Percentiles rank a stretch among this genome's conserved stretches.
Evolutionary conservation across 1,284 basidiomycete species (phyloP).

Genomic region (Microbotryum violaceum): DNA sequence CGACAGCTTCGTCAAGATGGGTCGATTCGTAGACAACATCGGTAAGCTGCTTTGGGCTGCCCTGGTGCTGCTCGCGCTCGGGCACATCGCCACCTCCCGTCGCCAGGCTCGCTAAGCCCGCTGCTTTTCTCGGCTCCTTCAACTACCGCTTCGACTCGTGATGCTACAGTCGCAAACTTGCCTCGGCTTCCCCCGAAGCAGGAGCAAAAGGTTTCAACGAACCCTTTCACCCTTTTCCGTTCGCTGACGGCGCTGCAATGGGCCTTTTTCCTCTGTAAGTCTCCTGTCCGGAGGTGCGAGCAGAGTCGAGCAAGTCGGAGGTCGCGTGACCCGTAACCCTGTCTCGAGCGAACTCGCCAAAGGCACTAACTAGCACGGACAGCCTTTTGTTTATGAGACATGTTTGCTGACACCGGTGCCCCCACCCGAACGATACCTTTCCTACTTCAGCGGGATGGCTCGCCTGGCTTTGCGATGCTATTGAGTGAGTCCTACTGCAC

Average conservation of each 20-base stretch:
- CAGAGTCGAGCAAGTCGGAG: too few species aligned
- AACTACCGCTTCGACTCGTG: background rate
- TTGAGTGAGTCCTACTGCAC: conserved; percentile 41
- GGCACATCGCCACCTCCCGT: too few species aligned
- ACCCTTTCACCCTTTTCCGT: conserved; percentile 1
- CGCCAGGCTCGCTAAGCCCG: too few species aligned
- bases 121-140: background rate
- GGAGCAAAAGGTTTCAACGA: background rate
- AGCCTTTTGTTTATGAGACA: too few species aligned
- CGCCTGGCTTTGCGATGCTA: conserved; percentile 49
- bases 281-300: background rate
- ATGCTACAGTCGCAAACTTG: background rate
- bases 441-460: conserved; percentile 50
- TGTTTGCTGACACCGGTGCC: conserved; percentile 23
- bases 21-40: background rate
- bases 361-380: too few species aligned
- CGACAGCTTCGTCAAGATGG: background rate
- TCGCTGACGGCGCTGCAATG: background rate
- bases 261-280: background rate
- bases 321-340: too few species aligned
- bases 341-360: too few species aligned
- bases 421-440: conserved; percentile 49
- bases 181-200: conserved; percentile 2
- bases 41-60: background rate
- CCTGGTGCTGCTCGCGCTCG: background rate